Base-by-base conservation (phyloP, 148 eudicot species). In the Suaeda aralocaspica region DNA sequence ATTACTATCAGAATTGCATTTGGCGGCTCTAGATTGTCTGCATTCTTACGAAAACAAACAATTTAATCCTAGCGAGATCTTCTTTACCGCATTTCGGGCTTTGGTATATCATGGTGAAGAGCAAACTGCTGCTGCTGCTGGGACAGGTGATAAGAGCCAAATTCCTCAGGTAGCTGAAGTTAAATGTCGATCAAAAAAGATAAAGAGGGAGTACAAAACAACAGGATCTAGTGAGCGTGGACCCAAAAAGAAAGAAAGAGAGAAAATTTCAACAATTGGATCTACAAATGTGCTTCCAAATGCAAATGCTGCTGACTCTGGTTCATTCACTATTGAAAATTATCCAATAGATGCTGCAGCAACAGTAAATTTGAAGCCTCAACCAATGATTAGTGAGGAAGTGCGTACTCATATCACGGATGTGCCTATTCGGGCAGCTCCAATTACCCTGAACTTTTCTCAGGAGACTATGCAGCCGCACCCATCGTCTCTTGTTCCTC, bases 1-100 rank as follows among this genome's bases (percentile, higher is more conserved):
- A 71, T 74, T 92, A 81, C 87, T 92, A 61, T 77, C 80, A 9
- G 84, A 88, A 73, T 80, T 92, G 29, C 84, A 66, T 41, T 61
- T 66, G 57, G 80, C 84, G 14, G 87, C 90, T 75, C 59, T 78
- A 48, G 88, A 88, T 84, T 75, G 82, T 74, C 67, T 64, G 15
- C 74, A 74, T 70, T 73, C 87, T 63, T 56, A 55, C 42, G 66
- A 68, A 71, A 72, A 83, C 61, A 70, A 56, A 45, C 28, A 71
- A 14, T 83, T 88, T 66, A 86, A 82, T 77, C 65, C 81, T 14
- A 66, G 78, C 34, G 73, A 72, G 73, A 50, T 63, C 18, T 86
- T 86, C 65, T 81, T 84, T 63, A 60, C 73, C 72, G 72, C 75
- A 31, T 88, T 86, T 73, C 81, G 98, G 72, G 72, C 68, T 36